These are phyloP conservation scores for Penicillium vulpinum DNA, from an alignment of 2,329 filamentous ascomycete species.

Conservation along the genomic window DNA sequence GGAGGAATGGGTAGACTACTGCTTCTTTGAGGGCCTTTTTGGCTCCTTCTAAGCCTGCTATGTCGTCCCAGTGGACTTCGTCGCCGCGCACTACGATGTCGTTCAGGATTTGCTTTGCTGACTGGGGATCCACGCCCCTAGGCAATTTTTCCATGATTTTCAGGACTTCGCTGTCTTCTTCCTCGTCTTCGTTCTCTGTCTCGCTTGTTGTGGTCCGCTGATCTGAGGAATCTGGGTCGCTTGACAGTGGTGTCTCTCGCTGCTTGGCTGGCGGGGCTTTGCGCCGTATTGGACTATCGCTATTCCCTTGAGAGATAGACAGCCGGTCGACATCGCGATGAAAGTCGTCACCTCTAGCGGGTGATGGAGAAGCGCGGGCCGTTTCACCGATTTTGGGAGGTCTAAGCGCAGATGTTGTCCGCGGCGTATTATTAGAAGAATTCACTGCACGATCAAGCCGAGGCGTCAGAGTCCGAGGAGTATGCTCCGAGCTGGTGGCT, in stretches of 20 bases:
- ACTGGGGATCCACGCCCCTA: constrained; percentile 74
- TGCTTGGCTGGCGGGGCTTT: constrained; percentile 38
- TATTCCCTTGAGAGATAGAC: constrained; percentile 23
- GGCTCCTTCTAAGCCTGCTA: constrained; percentile 84
- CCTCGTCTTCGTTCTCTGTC: constrained; percentile 48
- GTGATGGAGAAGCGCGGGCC: constrained; percentile 25
- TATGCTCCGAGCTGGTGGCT: constrained; percentile 28
- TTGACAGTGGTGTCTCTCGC: constrained; percentile 49
- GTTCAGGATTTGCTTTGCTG: constrained; percentile 89
- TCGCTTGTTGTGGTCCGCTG: constrained; percentile 51
- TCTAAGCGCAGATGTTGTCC: constrained; percentile 24
- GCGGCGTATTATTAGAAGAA: constrained; percentile 16
- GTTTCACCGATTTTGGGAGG: constrained; percentile 5
- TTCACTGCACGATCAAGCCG: constrained; percentile 14
- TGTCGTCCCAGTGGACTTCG: constrained; percentile 90
- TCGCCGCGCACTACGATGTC: constrained; percentile 95
- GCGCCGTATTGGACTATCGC: constrained; percentile 21
- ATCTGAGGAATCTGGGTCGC: constrained; percentile 44
- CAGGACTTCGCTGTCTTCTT: constrained; percentile 60
- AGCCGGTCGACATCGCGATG: constrained; percentile 26
- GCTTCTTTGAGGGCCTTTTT: constrained; percentile 92
- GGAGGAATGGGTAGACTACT: constrained; percentile 93
- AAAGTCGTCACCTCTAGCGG: constrained; percentile 39
- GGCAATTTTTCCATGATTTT: constrained; percentile 75
- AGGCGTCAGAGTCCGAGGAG: constrained; percentile 17